These are phyloP conservation scores for Aspergillus eucalypticola DNA, from an alignment of 2,329 filamentous ascomycete genomes.

Conservation along the genomic window DNA sequence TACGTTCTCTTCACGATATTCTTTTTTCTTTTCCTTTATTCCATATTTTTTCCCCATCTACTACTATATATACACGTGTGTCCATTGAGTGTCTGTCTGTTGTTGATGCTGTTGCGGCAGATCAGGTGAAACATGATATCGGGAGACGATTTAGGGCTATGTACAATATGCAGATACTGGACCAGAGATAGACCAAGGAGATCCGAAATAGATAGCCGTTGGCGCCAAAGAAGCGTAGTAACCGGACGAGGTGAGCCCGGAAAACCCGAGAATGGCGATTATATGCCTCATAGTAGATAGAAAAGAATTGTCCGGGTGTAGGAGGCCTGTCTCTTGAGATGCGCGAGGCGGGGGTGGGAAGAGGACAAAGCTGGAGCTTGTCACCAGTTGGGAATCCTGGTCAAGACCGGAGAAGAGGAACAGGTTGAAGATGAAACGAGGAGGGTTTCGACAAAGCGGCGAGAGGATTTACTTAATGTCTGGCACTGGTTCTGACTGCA, in stretches of 20 bases:
- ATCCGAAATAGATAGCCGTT: neutral
- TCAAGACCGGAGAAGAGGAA: neutral
- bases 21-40: neutral
- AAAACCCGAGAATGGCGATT: neutral
- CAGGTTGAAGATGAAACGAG: neutral
- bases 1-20: constrained; percentile 3
- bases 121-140: neutral
- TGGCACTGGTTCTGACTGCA: constrained; percentile 6
- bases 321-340: neutral
- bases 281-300: neutral
- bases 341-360: neutral
- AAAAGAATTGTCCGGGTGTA: neutral
- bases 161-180: constrained; percentile 2
- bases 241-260: neutral
- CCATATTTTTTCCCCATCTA: neutral
- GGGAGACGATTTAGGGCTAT: constrained; percentile 1
- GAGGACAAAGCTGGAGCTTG: neutral
- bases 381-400: neutral
- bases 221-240: neutral
- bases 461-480: too few relatives aligned
- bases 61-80: neutral
- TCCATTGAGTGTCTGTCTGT: neutral
- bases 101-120: neutral
- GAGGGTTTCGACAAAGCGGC: neutral
- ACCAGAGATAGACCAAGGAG: neutral